These are phyloP conservation scores for Hygrocybe coccinea DNA, from an alignment of 768 basidiomycete species.

Conservation along the genomic window DNA sequence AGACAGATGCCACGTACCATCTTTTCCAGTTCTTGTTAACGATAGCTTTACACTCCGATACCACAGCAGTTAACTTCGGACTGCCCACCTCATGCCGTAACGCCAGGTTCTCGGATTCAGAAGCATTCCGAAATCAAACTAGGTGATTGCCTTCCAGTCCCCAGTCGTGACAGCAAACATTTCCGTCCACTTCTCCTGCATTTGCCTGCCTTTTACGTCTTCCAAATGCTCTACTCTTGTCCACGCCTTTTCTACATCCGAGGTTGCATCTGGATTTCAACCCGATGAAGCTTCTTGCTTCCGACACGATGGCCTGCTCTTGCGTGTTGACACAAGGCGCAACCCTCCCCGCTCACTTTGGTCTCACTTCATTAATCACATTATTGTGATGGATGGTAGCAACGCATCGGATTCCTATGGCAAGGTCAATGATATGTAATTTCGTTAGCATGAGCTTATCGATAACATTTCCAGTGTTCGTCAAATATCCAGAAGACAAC, in stretches of 20 bases:
- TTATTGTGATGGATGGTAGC: background rate
- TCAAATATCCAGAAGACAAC: background rate
- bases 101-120: conserved; percentile 1
- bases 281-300: background rate
- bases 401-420: background rate
- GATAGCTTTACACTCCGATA: background rate
- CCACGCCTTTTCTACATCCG: background rate
- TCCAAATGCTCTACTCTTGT: background rate
- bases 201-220: conserved; percentile 1
- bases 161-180: background rate
- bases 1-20: background rate
- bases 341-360: background rate
- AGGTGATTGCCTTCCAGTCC: background rate
- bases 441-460: background rate
- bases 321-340: background rate
- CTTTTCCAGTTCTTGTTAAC: background rate
- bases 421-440: background rate
- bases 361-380: background rate
- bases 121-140: background rate
- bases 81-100: background rate
- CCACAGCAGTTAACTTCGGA: background rate
- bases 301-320: background rate
- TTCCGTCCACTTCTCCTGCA: background rate
- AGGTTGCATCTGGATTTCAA: background rate
- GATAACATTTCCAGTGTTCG: background rate